phyloP scores from a whole-genome alignment of 2,329 filamentous ascomycete species.

The Colletotrichum sp. region DNA sequence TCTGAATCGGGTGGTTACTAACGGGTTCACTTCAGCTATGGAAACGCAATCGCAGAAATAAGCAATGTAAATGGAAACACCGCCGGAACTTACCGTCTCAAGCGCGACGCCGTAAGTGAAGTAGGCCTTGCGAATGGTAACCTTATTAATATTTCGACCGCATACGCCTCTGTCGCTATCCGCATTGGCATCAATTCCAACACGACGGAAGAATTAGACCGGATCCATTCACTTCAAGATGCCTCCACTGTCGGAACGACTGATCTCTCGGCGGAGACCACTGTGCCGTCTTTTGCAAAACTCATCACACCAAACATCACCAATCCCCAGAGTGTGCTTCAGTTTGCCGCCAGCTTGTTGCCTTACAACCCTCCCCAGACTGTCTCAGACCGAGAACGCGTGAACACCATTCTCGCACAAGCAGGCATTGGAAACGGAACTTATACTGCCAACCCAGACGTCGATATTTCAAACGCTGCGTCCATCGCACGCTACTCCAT shows the following conservation, averaged over 20 bases:
- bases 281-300: not conserved
- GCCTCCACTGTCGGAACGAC: not conserved
- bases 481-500: not conserved
- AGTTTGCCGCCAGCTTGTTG: not conserved
- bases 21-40: not conserved
- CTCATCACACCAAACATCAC: not conserved
- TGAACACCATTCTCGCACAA: not conserved
- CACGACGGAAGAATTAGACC: not conserved
- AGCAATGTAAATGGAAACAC: not conserved
- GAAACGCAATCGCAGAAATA: not conserved
- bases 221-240: not conserved
- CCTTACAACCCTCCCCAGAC: not conserved
- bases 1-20: not conserved
- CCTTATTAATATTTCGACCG: not conserved
- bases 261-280: not conserved
- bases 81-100: not conserved
- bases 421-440: not conserved
- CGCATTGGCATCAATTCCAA: not conserved
- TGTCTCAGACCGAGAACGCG: not conserved
- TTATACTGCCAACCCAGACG: not conserved
- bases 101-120: not conserved
- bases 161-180: not conserved
- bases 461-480: not conserved
- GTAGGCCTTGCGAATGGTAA: not conserved
- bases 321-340: not conserved